Evolutionary conservation across 1,139 yeast species (phyloP).

Genomic region (Candida anutae): DNA sequence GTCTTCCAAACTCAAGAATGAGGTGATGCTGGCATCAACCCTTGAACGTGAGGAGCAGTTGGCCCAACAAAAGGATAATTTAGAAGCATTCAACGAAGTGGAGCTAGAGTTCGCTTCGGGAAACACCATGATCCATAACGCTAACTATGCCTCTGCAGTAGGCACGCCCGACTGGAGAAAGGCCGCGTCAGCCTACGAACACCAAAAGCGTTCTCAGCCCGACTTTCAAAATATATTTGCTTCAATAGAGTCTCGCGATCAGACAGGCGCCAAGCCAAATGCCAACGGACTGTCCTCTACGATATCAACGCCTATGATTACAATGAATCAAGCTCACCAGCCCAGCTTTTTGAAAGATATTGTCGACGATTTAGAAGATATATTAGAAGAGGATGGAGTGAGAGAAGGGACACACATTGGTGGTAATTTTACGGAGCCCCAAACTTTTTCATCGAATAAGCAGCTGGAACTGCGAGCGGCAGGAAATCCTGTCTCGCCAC

Average conservation of each 20-base stretch:
- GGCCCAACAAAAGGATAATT: slow-evolving; percentile 1
- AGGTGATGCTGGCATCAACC: slow-evolving; percentile 2
- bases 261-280: slow-evolving; percentile 5
- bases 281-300: slow-evolving; percentile 28
- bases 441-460: neutral
- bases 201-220: slow-evolving; percentile 19
- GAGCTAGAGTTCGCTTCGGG: slow-evolving; percentile 17
- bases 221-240: slow-evolving; percentile 28
- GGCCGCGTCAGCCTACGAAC: slow-evolving; percentile 22
- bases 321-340: slow-evolving; percentile 8
- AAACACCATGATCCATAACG: slow-evolving; percentile 32
- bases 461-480: slow-evolving; percentile 11
- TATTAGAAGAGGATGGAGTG: slow-evolving; percentile 11
- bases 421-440: no score
- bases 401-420: no score
- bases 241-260: slow-evolving; percentile 10
- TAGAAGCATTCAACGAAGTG: slow-evolving; percentile 7
- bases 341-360: slow-evolving; percentile 1
- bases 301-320: slow-evolving; percentile 26
- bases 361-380: slow-evolving; percentile 12
- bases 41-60: slow-evolving; percentile 1
- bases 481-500: slow-evolving; percentile 26
- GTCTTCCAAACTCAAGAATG: neutral
- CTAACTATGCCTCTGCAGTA: slow-evolving; percentile 10
- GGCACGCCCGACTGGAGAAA: slow-evolving; percentile 35